Base-by-base conservation (phyloP, 768 basidiomycete species). In the Tylopilus sp. region DNA sequence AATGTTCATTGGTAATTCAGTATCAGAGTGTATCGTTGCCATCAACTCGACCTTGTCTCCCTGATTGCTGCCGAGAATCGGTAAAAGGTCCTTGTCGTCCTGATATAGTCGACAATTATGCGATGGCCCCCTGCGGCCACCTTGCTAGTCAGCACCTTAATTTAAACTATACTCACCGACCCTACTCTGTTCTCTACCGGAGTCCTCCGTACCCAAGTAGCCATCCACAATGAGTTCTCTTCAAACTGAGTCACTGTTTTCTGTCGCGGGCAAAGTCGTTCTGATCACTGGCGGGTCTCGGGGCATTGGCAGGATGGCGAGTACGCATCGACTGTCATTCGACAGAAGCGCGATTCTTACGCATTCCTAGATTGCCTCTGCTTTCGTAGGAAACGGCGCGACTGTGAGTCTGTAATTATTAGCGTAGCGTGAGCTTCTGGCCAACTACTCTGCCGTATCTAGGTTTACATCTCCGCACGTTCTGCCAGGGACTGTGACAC, bases 391-490 rank as follows among this genome's bases (percentile, higher is more conserved):
- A 48, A 86, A 83, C 53, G 84, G 84, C 11, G 81, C 81, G 10
- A 78, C 74, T 58, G 80, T 81, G 35, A 54, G 48, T 48, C n/a
- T 47, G 15, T 7, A 7, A n/a, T 13, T 51, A 6, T 22, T 35
- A 7, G 13, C 1, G 25, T 12, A n/a, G 17, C 31, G 17, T 38
- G n/a, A 38, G 10, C 10, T 23, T 28, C 36, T 55, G 60, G 42
- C 63, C 26, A 50, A 44, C 40, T 44, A 15, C 11, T 28, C 15
- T 38, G 30, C 41, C 20, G 28, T 12, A 48, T 52, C 40, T 46
- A 80, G 78, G 79, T 80, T 31, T 87, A 86, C 66, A 85, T 86
- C 58, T 75, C 81, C 2, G 80, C 83, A 6, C 78, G 85, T 30
- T 75, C 77, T 20, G 71, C 68, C 6, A 71, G 76, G 52, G 79